Evolutionary conservation across 2,329 filamentous ascomycete species (phyloP), one percentile per base, ranked within the genome.

Genomic region (Calonectria fujianensis): DNA sequence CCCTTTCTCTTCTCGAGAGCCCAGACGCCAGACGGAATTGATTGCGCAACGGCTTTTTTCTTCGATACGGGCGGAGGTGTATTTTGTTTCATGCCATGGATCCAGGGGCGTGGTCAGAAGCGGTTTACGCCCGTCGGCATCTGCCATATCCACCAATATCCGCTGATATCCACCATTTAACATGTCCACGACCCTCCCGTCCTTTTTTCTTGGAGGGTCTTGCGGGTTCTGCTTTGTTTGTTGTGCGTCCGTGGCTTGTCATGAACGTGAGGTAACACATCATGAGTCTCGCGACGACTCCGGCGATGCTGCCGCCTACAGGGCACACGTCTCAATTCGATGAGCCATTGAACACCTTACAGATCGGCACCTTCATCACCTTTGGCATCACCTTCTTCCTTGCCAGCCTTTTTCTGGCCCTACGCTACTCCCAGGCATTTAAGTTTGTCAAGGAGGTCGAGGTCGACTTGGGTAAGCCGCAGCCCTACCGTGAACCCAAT

Each of bases 401-500:
- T n/a, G 51, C 67, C 51, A 59, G 35, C 7, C 11, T 61, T 1
- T 61, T 61, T 11, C 3, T 69, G 10, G 29, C 16, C n/a, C 67
- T 61, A 7, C 51, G 67, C 29, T 61, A 61, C 41, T 61, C 61
- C 27, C 67, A 69, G 54, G 37, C 67, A 24, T 48, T 61, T 41
- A 69, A 59, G 37, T 41, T 69, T 32, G 54, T 61, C 27, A 61
- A 61, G 54, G 54, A 61, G 52, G 35, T 61, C 27, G 67, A 69
- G 67, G 18, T 51, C 7, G 51, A 69, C 32, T 16, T 69, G 32
- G 67, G 52, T 69, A 61, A 35, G 67, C 20, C 1, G n/a, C 32
- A 48, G 61, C 61, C 39, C 39, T 37, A 27, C n/a, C 4, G 16
- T 3, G 2, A 52, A 31, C 32, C 50, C 16, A 50, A n/a, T 11